These are phyloP conservation scores for Eragrostis tef DNA, from an alignment of 202 grass and related monocot genomes.

Conservation along the genomic window DNA sequence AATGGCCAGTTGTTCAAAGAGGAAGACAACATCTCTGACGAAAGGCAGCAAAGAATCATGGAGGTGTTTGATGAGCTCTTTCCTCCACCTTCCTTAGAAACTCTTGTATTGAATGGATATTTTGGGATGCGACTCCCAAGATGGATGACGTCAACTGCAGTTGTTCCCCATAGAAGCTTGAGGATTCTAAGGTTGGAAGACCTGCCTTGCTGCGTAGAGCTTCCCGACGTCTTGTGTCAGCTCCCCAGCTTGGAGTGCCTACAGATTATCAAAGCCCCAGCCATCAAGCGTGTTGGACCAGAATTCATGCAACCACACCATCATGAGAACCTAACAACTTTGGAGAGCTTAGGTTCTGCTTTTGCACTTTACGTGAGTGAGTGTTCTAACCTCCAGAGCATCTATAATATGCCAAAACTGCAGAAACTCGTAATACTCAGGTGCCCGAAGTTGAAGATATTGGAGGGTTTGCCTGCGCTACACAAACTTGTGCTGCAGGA, in stretches of 20 bases:
- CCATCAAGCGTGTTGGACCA: not conserved
- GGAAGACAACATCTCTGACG: not conserved
- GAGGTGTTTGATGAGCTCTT: slow-evolving; percentile 26
- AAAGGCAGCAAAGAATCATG: not conserved
- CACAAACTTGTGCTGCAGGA: not conserved
- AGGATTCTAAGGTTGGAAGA: not conserved
- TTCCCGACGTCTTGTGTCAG: not conserved
- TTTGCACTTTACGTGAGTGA: accelerated
- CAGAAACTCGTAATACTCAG: accelerated
- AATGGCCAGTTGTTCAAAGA: not conserved
- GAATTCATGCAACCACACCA: not conserved
- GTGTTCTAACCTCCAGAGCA: not conserved
- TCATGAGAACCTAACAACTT: not conserved
- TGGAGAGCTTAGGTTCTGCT: too few species aligned
- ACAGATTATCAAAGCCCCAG: not conserved
- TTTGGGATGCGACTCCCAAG: slow-evolving; percentile 12
- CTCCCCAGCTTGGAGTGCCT: not conserved
- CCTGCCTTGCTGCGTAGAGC: not conserved
- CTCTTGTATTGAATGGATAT: not conserved
- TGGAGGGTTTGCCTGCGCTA: slow-evolving; percentile 8
- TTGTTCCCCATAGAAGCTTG: not conserved
- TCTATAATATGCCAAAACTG: not conserved
- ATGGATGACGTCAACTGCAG: not conserved
- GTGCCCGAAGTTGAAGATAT: slow-evolving; percentile 12
- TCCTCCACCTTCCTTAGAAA: slow-evolving; percentile 29